These are phyloP conservation scores for Hevea brasiliensis DNA, from an alignment of 345 rosid genomes.

Conservation along the genomic window DNA sequence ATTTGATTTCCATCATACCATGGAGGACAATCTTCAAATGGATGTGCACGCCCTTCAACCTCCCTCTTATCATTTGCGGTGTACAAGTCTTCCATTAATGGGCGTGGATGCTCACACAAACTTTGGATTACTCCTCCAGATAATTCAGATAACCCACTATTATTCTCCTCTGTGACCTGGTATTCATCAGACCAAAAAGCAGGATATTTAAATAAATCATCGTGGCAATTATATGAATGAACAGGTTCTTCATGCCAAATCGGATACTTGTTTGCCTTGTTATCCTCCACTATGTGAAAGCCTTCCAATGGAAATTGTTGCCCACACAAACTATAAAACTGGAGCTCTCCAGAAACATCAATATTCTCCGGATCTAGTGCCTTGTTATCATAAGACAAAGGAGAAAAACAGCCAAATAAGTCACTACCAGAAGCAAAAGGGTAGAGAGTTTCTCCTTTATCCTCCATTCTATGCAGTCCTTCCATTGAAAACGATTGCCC, in stretches of 20 bases:
- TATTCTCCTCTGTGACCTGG: neutral
- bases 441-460: neutral
- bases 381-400: no score
- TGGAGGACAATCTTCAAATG: no score
- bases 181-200: neutral
- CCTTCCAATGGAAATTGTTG: neutral
- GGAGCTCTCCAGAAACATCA: neutral
- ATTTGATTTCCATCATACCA: no score
- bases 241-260: neutral
- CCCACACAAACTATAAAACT: neutral
- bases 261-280: neutral
- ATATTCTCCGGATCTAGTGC: no score
- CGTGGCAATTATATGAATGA: no score
- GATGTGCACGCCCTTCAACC: no score
- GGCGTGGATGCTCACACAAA: neutral
- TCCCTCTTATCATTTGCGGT: neutral
- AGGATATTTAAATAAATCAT: neutral
- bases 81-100: neutral
- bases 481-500: no score
- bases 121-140: no score
- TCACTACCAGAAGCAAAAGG: no score
- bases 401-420: neutral
- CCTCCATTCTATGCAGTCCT: no score
- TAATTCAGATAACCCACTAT: no score
- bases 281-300: neutral